These are phyloP conservation scores for Alternaria rosae DNA, from an alignment of 2,329 filamentous ascomycete species.

Conservation along the genomic window DNA sequence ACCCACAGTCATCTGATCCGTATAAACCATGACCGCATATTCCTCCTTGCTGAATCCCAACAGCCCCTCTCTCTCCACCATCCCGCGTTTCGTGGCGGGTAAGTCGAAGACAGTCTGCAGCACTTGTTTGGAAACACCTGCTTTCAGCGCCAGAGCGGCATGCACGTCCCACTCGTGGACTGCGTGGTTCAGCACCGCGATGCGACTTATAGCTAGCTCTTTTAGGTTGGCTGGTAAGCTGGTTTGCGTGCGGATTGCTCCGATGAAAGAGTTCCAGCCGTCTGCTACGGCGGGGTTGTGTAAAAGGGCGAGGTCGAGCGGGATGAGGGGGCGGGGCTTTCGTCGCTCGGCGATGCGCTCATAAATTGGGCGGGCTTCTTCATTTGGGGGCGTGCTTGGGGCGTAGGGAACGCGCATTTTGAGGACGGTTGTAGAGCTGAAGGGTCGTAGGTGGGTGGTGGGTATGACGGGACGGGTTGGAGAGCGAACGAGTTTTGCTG, in stretches of 20 bases:
- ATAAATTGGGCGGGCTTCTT: constrained; percentile 58
- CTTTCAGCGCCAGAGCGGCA: constrained; percentile 68
- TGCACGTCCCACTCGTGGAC: constrained; percentile 89
- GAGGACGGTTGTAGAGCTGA: constrained; percentile 12
- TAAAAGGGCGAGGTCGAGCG: constrained; percentile 63
- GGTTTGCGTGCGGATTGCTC: constrained; percentile 63
- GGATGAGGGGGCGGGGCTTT: constrained; percentile 60
- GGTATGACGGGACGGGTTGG: not conserved
- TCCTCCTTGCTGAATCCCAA: constrained; percentile 57
- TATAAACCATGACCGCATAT: constrained; percentile 74
- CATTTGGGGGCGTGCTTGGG: constrained; percentile 56
- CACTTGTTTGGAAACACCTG: constrained; percentile 66
- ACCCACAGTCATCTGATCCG: constrained; percentile 83
- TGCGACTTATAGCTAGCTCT: constrained; percentile 80
- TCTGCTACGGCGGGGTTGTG: constrained; percentile 64
- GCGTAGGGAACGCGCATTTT: constrained; percentile 66
- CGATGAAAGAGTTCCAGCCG: constrained; percentile 67
- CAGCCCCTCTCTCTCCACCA: constrained; percentile 24
- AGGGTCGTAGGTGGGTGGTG: not conserved
- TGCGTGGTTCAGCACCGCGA: constrained; percentile 82
- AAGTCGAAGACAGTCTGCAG: constrained; percentile 57
- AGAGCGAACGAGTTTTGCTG: not conserved
- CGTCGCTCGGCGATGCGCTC: constrained; percentile 62
- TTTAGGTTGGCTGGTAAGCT: constrained; percentile 62
- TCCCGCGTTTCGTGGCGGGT: constrained; percentile 29